Percentiles rank a stretch among this genome's conserved stretches.
These are phyloP conservation scores for Botrytis medusae DNA, from an alignment of 2,329 filamentous ascomycete species.

Conservation along the genomic window DNA sequence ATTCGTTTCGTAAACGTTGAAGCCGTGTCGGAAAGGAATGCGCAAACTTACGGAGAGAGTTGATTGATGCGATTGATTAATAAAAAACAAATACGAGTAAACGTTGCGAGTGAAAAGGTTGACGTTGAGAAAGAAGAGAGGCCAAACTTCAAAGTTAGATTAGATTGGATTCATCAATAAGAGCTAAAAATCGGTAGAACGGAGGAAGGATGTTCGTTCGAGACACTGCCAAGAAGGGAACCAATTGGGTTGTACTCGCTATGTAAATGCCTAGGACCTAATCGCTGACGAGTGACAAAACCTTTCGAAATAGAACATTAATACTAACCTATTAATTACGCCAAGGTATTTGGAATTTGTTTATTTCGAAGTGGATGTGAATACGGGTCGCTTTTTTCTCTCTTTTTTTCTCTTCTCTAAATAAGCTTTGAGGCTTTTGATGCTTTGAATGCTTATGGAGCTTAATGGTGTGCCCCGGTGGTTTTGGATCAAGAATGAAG, in stretches of 20 bases:
- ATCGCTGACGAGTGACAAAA: background rate
- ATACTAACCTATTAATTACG: conserved; percentile 7
- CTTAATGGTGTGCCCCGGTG: background rate
- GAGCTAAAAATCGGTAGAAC: conserved; percentile 16
- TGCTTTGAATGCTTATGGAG: background rate
- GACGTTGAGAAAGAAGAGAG: conserved; percentile 8
- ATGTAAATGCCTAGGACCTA: background rate
- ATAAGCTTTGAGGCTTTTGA: conserved; percentile 6
- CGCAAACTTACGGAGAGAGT: background rate
- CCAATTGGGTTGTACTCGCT: background rate
- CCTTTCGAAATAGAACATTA: background rate
- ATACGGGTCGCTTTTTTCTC: background rate
- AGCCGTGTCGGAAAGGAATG: background rate
- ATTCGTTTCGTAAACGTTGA: background rate
- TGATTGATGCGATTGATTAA: background rate
- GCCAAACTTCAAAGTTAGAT: conserved; percentile 11
- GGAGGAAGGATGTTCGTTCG: conserved; percentile 18
- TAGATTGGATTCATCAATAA: conserved; percentile 13
- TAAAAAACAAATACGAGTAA: background rate
- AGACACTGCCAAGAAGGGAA: background rate
- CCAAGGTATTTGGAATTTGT: background rate
- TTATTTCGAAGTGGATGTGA: background rate
- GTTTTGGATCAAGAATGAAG: background rate
- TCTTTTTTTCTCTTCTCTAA: background rate
- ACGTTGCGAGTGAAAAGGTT: background rate